These are phyloP conservation scores for Solanum ossicruentum DNA, from an alignment of 257 asterid species.

Conservation along the genomic window DNA sequence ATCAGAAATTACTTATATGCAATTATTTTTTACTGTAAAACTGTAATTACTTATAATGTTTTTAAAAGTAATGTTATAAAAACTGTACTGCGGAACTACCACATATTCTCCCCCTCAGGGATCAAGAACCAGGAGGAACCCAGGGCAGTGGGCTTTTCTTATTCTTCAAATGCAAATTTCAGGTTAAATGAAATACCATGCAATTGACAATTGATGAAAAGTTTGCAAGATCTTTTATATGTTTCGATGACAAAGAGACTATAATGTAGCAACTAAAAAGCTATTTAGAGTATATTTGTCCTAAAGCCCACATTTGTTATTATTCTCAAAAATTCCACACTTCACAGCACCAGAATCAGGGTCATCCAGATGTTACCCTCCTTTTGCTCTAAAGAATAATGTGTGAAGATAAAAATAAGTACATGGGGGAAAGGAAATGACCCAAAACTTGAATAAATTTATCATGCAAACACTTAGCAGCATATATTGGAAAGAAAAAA, in stretches of 20 bases:
- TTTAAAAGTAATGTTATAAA: not conserved
- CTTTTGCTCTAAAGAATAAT: not conserved
- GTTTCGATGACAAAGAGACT: not conserved
- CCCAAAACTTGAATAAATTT: not conserved
- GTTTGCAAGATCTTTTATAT: not conserved
- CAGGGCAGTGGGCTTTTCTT: not conserved
- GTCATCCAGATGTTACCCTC: not conserved
- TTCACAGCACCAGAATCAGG: not conserved
- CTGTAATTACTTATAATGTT: not conserved
- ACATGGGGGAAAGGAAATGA: not conserved
- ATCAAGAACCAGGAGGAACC: not conserved
- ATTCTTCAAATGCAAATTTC: not conserved
- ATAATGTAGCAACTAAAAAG: not conserved
- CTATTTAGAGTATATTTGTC: not conserved
- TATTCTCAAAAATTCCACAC: not conserved
- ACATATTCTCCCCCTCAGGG: not conserved
- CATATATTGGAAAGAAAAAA: not conserved
- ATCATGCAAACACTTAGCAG: not conserved
- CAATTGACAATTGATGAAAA: not conserved
- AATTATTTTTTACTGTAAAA: not conserved
- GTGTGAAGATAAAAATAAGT: not conserved
- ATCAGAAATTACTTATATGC: not conserved
- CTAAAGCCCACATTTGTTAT: not conserved
- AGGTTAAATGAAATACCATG: not conserved
- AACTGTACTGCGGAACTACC: not conserved